Conservation (phyloP, 176 grass and related monocot genomes). For the Lolium multiflorum region DNA sequence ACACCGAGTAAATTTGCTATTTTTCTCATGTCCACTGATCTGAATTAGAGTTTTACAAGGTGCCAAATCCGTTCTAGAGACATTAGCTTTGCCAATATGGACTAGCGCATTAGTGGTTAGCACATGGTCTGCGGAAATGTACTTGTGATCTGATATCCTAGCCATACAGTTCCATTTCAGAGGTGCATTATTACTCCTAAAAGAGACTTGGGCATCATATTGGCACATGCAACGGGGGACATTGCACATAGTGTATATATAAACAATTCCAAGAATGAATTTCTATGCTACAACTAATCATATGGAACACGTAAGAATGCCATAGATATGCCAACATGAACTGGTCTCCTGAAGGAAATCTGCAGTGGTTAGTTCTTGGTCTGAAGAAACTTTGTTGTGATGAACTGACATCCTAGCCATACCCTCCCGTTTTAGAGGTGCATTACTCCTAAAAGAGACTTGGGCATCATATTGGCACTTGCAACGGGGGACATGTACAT, state of each 20-base stretch:
- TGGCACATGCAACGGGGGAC: background rate
- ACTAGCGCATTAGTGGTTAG: background rate
- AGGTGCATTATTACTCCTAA: background rate
- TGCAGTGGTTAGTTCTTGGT: background rate
- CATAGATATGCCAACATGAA: too few species aligned
- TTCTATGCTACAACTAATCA: background rate
- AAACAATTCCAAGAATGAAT: background rate
- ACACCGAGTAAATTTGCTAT: background rate
- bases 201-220: background rate
- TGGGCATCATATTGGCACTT: background rate
- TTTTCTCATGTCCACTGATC: constrained; percentile 40
- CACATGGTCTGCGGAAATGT: background rate
- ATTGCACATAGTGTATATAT: background rate
- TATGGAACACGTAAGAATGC: background rate
- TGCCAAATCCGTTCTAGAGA: constrained; percentile 33
- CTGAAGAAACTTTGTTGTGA: background rate
- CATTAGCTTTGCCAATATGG: too few species aligned
- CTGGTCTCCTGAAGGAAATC: background rate
- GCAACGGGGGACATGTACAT: background rate
- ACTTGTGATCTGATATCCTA: background rate
- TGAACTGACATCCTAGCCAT: background rate
- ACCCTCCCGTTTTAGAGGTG: background rate
- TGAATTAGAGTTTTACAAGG: constrained; percentile 21
- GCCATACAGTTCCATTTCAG: background rate
- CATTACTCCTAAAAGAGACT: background rate